Percentiles rank a stretch among this genome's conserved stretches.
Conservation (phyloP, 108 stramenopile species). For the Nannochloropsis salina region DNA sequence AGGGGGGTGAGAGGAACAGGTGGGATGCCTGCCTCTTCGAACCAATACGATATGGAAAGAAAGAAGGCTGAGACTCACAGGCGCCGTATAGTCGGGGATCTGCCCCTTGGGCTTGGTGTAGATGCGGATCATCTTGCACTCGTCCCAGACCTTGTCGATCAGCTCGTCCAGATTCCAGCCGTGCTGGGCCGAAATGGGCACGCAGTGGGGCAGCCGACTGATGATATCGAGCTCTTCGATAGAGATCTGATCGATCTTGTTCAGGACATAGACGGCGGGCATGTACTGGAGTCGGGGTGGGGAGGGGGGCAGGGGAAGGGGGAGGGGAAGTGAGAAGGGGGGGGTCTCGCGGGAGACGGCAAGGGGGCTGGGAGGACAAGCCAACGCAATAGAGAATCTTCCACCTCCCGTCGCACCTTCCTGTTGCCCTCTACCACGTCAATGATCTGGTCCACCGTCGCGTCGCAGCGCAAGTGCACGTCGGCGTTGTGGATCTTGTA, state of each 20-base stretch:
- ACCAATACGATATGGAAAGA: too few species aligned
- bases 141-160: slow-evolving; percentile 82
- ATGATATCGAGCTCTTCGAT: slow-evolving; percentile 97
- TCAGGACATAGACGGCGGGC: slow-evolving; percentile 79
- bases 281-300: slow-evolving; percentile 58
- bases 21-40: neutral
- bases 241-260: slow-evolving; percentile 82
- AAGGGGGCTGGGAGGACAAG: neutral
- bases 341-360: neutral
- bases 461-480: slow-evolving; percentile 72
- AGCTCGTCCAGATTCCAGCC: slow-evolving; percentile 94
- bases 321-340: neutral
- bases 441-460: slow-evolving; percentile 87
- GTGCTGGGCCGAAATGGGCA: slow-evolving; percentile 81
- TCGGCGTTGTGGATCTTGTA: slow-evolving; percentile 83
- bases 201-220: slow-evolving; percentile 93
- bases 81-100: slow-evolving; percentile 92
- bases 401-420: slow-evolving; percentile 26
- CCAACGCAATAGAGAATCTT: neutral
- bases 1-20: neutral
- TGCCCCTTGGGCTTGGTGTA: slow-evolving; percentile 99
- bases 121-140: slow-evolving; percentile 89
- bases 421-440: slow-evolving; percentile 83
- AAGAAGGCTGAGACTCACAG: slow-evolving; percentile 54
- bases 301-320: neutral